Evolutionary conservation across 1,284 basidiomycete genomes (phyloP).

Genomic region (Termitomyces sp.): DNA sequence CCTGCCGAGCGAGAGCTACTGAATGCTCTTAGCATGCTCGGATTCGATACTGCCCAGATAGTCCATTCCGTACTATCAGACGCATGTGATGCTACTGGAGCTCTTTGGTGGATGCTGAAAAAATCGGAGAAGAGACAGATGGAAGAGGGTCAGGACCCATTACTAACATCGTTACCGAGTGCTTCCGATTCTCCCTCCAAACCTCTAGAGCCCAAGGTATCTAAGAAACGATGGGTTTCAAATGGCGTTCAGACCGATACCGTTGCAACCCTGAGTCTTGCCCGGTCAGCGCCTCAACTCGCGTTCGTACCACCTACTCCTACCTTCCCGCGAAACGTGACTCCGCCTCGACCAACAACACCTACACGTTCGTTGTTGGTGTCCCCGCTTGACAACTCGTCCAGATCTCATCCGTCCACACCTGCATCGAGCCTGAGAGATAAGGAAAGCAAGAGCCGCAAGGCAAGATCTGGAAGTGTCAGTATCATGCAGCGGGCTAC

Average conservation of each 20-base stretch:
- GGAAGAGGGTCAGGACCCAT: constrained; percentile 37
- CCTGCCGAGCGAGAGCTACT: constrained; percentile 78
- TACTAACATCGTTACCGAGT: constrained; percentile 26
- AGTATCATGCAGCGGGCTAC: constrained; percentile 93
- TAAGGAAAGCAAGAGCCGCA: constrained; percentile 53
- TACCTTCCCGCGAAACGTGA: constrained; percentile 40
- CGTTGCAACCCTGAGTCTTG: constrained; percentile 19
- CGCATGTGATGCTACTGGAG: constrained; percentile 90
- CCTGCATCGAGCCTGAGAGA: constrained; percentile 53
- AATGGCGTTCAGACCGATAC: constrained; percentile 36
- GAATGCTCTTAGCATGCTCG: constrained; percentile 70
- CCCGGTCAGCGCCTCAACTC: constrained; percentile 48
- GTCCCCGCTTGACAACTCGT: constrained; percentile 48
- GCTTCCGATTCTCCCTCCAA: constrained; percentile 17
- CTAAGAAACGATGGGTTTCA: constrained; percentile 29
- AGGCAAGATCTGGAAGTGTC: constrained; percentile 76
- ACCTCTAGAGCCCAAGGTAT: constrained; percentile 23
- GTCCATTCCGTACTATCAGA: constrained; percentile 88
- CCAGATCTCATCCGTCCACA: constrained; percentile 58
- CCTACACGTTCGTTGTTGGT: constrained; percentile 48
- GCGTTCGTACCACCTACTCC: constrained; percentile 73
- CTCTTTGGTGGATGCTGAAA: constrained; percentile 96
- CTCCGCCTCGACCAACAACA: constrained; percentile 49
- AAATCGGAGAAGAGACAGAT: constrained; percentile 64
- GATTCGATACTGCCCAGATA: constrained; percentile 93